Evolutionary conservation across 2,329 filamentous ascomycete genomes (phyloP), one percentile per base, ranked within the genome.

Genomic region (Bertia moriformis): DNA sequence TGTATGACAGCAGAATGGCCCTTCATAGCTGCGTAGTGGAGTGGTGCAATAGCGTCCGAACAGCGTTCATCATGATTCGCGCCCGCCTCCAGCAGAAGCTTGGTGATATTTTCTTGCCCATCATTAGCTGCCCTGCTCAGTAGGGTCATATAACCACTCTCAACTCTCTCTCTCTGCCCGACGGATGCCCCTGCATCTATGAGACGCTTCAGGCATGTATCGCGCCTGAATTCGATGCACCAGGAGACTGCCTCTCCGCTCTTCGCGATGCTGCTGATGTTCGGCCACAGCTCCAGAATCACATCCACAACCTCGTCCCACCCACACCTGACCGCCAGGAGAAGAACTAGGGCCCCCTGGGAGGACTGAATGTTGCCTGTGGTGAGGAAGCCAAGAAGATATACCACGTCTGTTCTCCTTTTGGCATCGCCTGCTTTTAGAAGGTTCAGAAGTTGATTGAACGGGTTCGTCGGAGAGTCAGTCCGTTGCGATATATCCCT

Each of bases 91-190:
- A 27, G 22, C 7, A 27, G 7, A 27, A 27, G 22, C n/a, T 27
- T 27, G 7, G n/a, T n/a, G 7, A 27, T 27, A 27, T 27, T 27
- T 10, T 10, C n/a, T 27, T 27, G 7, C n/a, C 22, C 22, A 27
- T 7, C 7, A 10, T 27, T n/a, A n/a, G 22, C 7, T 27, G 22
- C 22, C n/a, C 7, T 27, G n/a, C 7, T 27, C n/a, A 27, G n/a
- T n/a, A n/a, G 7, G 22, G 22, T 27, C 7, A 7, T 7, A 7
- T 27, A n/a, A 7, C n/a, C 22, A 27, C 7, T 10, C 7, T 27
- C 22, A n/a, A n/a, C n/a, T 51, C 46, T 2, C 42, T 27, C 44
- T 37, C 42, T 5, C 19, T 32, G n/a, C n/a, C n/a, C n/a, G n/a
- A n/a, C n/a, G n/a, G n/a, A 27, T 0, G 39, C 40, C 1, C 45